Conservation (phyloP, 192 early-diverging fungal genomes). For the Backusella liffmaniae region DNA sequence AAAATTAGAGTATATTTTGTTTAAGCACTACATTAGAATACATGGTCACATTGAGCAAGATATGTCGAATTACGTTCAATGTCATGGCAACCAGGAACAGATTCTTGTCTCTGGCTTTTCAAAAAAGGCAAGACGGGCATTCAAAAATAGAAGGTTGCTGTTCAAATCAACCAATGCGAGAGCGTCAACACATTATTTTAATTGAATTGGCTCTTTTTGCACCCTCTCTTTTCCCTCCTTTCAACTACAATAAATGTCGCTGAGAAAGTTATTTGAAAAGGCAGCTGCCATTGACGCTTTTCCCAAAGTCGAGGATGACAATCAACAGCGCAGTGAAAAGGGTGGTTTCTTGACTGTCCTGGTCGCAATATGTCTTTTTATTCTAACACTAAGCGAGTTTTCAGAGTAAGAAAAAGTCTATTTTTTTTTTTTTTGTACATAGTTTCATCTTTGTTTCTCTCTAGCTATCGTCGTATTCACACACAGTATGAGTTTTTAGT, state of each 20-base stretch:
- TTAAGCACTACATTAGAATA: no score
- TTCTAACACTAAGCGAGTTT: constrained; percentile 70
- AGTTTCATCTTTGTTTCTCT: not conserved
- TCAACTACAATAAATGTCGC: not conserved
- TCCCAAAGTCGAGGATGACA: constrained; percentile 82
- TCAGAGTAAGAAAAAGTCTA: constrained; percentile 46
- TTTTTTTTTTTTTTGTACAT: not conserved
- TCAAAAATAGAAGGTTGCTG: not conserved
- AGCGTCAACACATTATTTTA: constrained; percentile 2
- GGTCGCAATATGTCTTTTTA: constrained; percentile 62
- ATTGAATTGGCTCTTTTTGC: not conserved
- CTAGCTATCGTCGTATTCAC: constrained; percentile 43
- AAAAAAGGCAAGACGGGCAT: not conserved
- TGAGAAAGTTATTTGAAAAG: constrained; percentile 7
- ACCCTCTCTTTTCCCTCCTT: not conserved
- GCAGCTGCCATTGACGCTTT: constrained; percentile 72
- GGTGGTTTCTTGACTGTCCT: constrained; percentile 77
- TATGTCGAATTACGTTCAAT: no score
- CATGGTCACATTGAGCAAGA: no score
- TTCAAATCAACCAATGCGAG: not conserved
- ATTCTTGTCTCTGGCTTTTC: no score
- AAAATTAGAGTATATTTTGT: no score
- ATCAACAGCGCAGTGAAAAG: constrained; percentile 67
- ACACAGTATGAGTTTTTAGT: constrained; percentile 80
- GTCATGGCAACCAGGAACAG: no score